Evolutionary conservation across 1,139 yeast genomes (phyloP).

Genomic region (Sugiyamaella novakii): DNA sequence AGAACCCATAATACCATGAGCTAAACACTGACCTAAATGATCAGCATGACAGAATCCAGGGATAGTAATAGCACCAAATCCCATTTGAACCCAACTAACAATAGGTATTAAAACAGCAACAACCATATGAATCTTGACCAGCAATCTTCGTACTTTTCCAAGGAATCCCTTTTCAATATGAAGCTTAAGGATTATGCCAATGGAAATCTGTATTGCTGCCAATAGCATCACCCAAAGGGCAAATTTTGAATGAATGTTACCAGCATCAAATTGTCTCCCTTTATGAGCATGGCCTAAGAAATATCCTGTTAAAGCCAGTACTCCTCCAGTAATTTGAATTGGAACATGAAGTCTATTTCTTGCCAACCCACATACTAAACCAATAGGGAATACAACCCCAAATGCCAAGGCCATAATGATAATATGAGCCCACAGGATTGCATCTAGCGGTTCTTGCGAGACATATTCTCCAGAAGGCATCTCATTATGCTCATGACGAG

Average conservation of each 20-base stretch:
- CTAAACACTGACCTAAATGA: slow-evolving; percentile 90
- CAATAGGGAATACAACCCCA: slow-evolving; percentile 46
- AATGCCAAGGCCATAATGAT: slow-evolving; percentile 44
- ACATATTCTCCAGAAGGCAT: slow-evolving; percentile 33
- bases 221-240: slow-evolving; percentile 38
- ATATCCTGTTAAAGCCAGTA: slow-evolving; percentile 43
- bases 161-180: slow-evolving; percentile 42
- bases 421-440: slow-evolving; percentile 43
- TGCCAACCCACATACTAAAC: slow-evolving; percentile 47
- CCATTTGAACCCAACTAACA: slow-evolving; percentile 64
- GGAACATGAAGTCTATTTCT: slow-evolving; percentile 45
- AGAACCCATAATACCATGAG: slow-evolving; percentile 96
- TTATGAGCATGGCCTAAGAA: slow-evolving; percentile 46
- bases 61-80: slow-evolving; percentile 80
- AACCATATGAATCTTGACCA: slow-evolving; percentile 41
- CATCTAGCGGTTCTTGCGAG: slow-evolving; percentile 33
- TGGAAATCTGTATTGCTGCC: slow-evolving; percentile 36
- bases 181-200: slow-evolving; percentile 42
- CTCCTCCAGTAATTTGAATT: slow-evolving; percentile 42
- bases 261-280: slow-evolving; percentile 41
- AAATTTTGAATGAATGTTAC: slow-evolving; percentile 41
- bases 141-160: slow-evolving; percentile 37
- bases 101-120: slow-evolving; percentile 45
- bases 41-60: slow-evolving; percentile 79
- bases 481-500: slow-evolving; percentile 32